Percentiles rank a stretch among this genome's conserved stretches.
phyloP scores from a whole-genome alignment of 805 yeast species.

The Lipomyces lipofer region DNA sequence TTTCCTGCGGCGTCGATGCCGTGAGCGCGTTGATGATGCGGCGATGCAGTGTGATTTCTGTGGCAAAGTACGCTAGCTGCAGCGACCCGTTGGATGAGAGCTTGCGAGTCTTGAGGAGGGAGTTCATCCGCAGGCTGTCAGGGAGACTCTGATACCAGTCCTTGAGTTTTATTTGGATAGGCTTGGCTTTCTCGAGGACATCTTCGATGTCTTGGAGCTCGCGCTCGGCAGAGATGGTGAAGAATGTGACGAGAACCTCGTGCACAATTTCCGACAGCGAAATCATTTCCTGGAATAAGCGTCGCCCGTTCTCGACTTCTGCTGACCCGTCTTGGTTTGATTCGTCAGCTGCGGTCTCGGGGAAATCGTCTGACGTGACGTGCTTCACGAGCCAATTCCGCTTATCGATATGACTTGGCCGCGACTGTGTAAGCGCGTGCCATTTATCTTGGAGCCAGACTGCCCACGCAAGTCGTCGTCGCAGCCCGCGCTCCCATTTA shows the following conservation, averaged over 20 bases:
- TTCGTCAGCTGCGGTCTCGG: constrained; percentile 36
- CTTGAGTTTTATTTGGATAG: constrained; percentile 37
- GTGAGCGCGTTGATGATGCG: constrained; percentile 47
- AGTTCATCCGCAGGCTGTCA: constrained; percentile 40
- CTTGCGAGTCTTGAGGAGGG: constrained; percentile 65
- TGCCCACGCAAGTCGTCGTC: constrained; percentile 94
- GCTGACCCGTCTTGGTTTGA: constrained; percentile 51
- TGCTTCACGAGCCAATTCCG: constrained; percentile 77
- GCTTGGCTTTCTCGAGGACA: constrained; percentile 66
- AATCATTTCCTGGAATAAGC: constrained; percentile 66
- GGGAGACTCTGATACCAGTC: constrained; percentile 43
- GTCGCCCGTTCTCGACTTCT: constrained; percentile 70
- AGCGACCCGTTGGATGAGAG: constrained; percentile 59
- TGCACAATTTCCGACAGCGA: constrained; percentile 66
- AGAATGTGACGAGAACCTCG: constrained; percentile 70
- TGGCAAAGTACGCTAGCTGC: constrained; percentile 34
- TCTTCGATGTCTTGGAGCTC: constrained; percentile 61
- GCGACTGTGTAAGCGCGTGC: constrained; percentile 75
- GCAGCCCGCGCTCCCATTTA: constrained; percentile 88
- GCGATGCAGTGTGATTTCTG: constrained; percentile 35
- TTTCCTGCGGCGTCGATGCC: constrained; percentile 46
- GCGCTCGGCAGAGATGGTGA: constrained; percentile 65
- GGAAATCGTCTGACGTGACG: constrained; percentile 48
- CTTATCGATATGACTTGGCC: constrained; percentile 80
- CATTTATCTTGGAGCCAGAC: constrained; percentile 91